A percentile compares a stretch with the other conserved stretches of the same genome.
Conservation (phyloP, 2,329 filamentous ascomycete species). For the Neonectria sp. region DNA sequence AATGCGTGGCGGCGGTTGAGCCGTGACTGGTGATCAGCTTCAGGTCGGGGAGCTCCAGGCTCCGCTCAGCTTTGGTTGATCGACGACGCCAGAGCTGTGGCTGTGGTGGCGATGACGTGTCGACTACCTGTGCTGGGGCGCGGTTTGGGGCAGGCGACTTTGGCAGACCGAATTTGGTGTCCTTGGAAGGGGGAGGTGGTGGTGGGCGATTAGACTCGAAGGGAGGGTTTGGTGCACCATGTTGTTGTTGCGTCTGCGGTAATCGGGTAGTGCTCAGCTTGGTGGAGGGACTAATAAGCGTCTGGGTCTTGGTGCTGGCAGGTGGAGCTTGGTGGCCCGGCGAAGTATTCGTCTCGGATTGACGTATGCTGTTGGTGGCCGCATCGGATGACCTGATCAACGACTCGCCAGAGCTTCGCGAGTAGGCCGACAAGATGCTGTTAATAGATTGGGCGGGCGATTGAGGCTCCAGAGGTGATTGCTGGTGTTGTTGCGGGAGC, state of each 20-base stretch:
- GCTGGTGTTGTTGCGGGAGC: conserved; percentile 35
- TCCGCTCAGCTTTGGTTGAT: conserved; percentile 64
- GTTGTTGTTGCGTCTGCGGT: conserved; percentile 37
- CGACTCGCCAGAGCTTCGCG: conserved; percentile 62
- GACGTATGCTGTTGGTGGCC: conserved; percentile 41
- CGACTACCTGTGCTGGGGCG: conserved; percentile 35
- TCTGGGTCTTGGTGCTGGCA: conserved; percentile 40
- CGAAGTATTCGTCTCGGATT: conserved; percentile 43
- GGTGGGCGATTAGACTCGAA: conserved; percentile 28
- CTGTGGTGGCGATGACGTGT: conserved; percentile 48
- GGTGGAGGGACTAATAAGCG: conserved; percentile 38
- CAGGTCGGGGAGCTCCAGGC: conserved; percentile 63
- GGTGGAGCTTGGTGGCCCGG: conserved; percentile 45
- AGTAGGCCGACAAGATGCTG: conserved; percentile 71
- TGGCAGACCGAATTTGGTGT: conserved; percentile 42
- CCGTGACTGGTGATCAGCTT: conserved; percentile 65
- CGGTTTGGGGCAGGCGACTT: conserved; percentile 39
- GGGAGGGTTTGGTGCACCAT: conserved; percentile 40
- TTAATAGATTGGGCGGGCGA: conserved; percentile 67
- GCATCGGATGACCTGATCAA: conserved; percentile 59
- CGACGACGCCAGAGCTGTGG: conserved; percentile 65
- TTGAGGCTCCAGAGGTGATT: conserved; percentile 41
- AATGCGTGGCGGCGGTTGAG: conserved; percentile 60
- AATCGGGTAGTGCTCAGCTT: conserved; percentile 20
- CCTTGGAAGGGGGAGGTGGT: conserved; percentile 49